Conservation (phyloP, 106 monocot species). For the Dactylorhiza incarnata region DNA sequence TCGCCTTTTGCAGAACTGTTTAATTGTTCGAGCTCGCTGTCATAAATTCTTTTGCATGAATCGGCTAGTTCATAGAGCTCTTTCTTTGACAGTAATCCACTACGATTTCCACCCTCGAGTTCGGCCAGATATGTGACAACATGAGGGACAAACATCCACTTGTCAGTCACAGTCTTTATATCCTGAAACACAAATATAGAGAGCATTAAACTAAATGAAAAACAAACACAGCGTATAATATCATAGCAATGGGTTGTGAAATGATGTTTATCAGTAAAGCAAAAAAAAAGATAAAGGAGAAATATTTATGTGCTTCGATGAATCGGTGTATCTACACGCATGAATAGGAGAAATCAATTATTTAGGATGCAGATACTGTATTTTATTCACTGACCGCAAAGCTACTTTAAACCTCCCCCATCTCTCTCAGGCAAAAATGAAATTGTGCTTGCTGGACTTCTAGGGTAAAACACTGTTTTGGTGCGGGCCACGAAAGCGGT, state of each 20-base stretch:
- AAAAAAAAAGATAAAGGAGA: too few relatives aligned
- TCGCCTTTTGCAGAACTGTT: constrained; percentile 8
- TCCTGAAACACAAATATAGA: constrained; percentile 33
- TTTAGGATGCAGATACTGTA: neutral
- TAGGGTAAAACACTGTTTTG: too few relatives aligned
- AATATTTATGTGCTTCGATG: too few relatives aligned
- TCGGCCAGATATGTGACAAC: constrained; percentile 53
- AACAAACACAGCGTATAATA: neutral
- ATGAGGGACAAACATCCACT: constrained; percentile 86
- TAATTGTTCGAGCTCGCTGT: constrained; percentile 27
- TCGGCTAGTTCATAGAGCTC: constrained; percentile 40
- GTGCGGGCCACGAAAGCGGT: too few relatives aligned
- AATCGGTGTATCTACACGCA: too few relatives aligned
- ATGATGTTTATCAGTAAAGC: too few relatives aligned
- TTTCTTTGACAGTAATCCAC: constrained; percentile 31
- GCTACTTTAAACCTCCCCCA: too few relatives aligned
- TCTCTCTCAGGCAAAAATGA: too few relatives aligned
- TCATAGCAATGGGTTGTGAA: too few relatives aligned
- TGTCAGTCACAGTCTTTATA: constrained; percentile 45
- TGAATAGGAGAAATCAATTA: neutral
- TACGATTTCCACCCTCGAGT: constrained; percentile 29
- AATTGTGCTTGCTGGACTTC: too few relatives aligned
- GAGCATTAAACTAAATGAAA: neutral
- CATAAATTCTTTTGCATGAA: constrained; percentile 55
- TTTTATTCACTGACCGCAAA: too few relatives aligned